Evolutionary conservation across 192 early-diverging fungal species (phyloP).

Genomic region (Umbelopsis sp.): DNA sequence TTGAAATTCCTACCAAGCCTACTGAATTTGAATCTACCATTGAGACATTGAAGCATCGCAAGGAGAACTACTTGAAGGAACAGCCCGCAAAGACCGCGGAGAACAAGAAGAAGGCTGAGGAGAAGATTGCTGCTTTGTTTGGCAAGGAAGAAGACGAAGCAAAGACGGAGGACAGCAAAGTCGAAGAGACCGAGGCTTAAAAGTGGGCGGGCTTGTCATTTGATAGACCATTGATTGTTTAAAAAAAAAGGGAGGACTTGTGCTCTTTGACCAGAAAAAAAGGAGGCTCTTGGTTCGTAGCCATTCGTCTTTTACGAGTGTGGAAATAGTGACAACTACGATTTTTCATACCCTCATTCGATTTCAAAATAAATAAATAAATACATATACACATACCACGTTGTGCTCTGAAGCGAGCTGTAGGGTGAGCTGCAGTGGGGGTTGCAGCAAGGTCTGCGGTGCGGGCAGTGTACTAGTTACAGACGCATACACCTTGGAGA

Average conservation of each 20-base stretch:
- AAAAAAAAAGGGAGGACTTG: neutral
- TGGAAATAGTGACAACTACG: no score
- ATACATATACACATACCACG: no score
- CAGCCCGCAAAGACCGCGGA: conserved; percentile 78
- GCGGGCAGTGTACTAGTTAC: no score
- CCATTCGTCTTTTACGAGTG: no score
- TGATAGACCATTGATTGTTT: neutral
- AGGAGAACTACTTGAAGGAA: conserved; percentile 72
- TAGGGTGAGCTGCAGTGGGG: no score
- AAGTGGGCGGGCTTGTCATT: neutral
- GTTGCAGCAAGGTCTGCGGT: no score
- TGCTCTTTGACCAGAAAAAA: no score
- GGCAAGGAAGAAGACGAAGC: conserved; percentile 53
- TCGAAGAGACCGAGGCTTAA: conserved; percentile 21
- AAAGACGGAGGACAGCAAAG: conserved; percentile 15
- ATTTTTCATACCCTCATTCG: no score
- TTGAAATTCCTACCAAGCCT: conserved; percentile 75
- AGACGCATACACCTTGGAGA: no score
- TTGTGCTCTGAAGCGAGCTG: no score
- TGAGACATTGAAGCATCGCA: conserved; percentile 70
- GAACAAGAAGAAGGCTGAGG: conserved; percentile 89
- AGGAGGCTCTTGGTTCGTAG: no score
- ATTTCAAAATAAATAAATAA: no score
- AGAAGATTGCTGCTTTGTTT: conserved; percentile 75
- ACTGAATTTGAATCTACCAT: conserved; percentile 72